Evolutionary conservation across 371 early-diverging fungal species (phyloP), one percentile per base, ranked within the genome.

Genomic region (Mortierella sp.): DNA sequence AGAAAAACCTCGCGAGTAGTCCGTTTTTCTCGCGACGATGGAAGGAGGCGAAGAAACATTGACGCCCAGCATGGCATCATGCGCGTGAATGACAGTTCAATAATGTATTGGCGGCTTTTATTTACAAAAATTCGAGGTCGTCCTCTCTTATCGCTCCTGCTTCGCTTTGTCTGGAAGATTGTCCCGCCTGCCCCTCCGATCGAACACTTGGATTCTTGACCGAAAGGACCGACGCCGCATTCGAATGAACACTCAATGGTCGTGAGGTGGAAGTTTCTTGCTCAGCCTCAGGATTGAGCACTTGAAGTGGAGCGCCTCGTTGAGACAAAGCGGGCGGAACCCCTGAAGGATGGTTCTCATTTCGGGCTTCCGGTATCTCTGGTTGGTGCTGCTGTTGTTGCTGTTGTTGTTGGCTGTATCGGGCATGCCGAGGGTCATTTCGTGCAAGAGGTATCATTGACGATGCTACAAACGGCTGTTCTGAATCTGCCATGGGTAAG

Each of bases 381-480:
- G 31, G 51, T 59, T 72, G 59, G 71, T 72, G 75, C 64, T 73
- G 74, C 3, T 55, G 55, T n/a, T n/a, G 50, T 13, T 14, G 50
- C 10, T 50, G 14, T 31, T 59, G 57, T 21, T 61, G 79, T 3
- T 70, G 75, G 50, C 84, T 78, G 61, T 77, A 73, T 43, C 76
- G 71, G 16, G 64, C 50, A 44, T 69, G 75, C 6, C 71, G 48
- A 26, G 78, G 84, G 10, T 80, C 80, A 37, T 78, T 51, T 16
- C 59, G 75, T 9, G 78, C 69, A 9, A 84, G 9, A 8, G 78
- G 79, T 21, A 86, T 13, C 86, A 86, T 86, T 34, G 86, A 86
- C 10, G 86, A 48, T 0, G 86, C 86, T 3, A 86, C 75, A 51
- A 81, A 81, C 40, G 86, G 69, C 14, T 83, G 79, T 1, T 77